Percentiles rank a stretch among this genome's conserved stretches.
Evolutionary conservation across 1,284 basidiomycete species (phyloP).

Genomic region (Trametes versicolor): DNA sequence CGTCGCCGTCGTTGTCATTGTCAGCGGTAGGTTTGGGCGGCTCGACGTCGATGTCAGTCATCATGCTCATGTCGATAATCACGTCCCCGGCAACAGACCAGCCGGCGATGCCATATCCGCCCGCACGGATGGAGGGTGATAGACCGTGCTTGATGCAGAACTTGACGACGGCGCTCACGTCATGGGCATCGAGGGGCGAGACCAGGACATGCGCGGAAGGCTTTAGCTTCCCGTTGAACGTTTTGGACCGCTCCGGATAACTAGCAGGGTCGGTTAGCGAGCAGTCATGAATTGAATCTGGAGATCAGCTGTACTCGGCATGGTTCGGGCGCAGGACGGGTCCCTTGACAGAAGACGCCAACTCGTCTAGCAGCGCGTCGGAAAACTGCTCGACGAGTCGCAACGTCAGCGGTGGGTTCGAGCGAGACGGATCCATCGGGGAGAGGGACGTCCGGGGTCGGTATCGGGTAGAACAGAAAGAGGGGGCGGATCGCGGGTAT

Average conservation of each 20-base stretch:
- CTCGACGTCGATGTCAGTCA: slow-evolving; percentile 75
- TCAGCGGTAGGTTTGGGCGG: slow-evolving; percentile 51
- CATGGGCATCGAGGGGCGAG: slow-evolving; percentile 76
- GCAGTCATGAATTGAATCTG: background rate
- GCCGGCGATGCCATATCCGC: slow-evolving; percentile 89
- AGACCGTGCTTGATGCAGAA: slow-evolving; percentile 77
- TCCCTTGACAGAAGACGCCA: slow-evolving; percentile 37
- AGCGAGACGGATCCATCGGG: slow-evolving; percentile 9
- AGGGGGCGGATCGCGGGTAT: background rate
- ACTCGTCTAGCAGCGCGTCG: slow-evolving; percentile 33
- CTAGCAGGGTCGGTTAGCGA: slow-evolving; percentile 47
- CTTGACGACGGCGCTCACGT: slow-evolving; percentile 74
- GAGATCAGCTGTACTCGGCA: slow-evolving; percentile 30
- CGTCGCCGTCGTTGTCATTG: slow-evolving; percentile 31
- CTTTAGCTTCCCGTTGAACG: slow-evolving; percentile 84
- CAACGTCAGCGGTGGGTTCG: slow-evolving; percentile 12
- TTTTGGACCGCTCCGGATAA: slow-evolving; percentile 67
- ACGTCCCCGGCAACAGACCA: slow-evolving; percentile 89
- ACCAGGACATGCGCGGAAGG: slow-evolving; percentile 66
- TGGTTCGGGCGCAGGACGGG: slow-evolving; percentile 36
- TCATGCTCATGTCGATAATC: slow-evolving; percentile 78
- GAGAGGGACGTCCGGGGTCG: background rate
- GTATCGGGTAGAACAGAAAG: background rate
- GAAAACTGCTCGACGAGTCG: slow-evolving; percentile 18
- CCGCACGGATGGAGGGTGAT: slow-evolving; percentile 87